phyloP scores from a whole-genome alignment of 2,329 filamentous ascomycete genomes.

The Mariannaea sp. region DNA sequence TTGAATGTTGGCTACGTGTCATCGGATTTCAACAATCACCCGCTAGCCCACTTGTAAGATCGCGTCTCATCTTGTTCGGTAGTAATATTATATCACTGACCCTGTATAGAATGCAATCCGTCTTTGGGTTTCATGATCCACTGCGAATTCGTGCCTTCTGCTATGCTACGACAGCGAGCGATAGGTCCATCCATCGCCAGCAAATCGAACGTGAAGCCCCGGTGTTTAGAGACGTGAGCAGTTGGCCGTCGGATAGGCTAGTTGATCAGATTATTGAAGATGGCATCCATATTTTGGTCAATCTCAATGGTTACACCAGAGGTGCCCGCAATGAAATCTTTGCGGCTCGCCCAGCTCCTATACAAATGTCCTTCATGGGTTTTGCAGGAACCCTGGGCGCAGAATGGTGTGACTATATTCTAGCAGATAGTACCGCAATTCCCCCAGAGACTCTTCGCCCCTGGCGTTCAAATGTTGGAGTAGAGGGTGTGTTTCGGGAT shows the following conservation, averaged over 20 bases:
- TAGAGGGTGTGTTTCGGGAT: constrained; percentile 70
- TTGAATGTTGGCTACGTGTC: constrained; percentile 96
- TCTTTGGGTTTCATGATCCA: constrained; percentile 87
- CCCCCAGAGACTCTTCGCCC: constrained; percentile 81
- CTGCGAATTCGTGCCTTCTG: constrained; percentile 81
- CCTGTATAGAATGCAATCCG: constrained; percentile 80
- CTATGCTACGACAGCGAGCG: constrained; percentile 92
- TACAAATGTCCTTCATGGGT: constrained; percentile 99
- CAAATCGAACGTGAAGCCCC: constrained; percentile 95
- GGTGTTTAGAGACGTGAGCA: constrained; percentile 85
- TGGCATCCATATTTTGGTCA: constrained; percentile 91
- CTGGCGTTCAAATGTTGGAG: constrained; percentile 72
- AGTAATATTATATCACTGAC: neutral
- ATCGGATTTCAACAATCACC: constrained; percentile 98
- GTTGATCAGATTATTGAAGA: constrained; percentile 86
- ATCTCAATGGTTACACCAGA: constrained; percentile 96
- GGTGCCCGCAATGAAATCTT: constrained; percentile 98
- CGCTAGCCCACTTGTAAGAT: constrained; percentile 80
- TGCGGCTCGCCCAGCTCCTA: constrained; percentile 88
- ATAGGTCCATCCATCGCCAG: constrained; percentile 84
- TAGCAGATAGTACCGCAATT: constrained; percentile 87
- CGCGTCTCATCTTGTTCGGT: neutral
- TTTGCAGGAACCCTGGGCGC: constrained; percentile 95
- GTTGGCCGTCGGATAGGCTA: constrained; percentile 82
- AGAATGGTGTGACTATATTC: constrained; percentile 97